These are phyloP conservation scores for Beauveria medogensis DNA, from an alignment of 2,329 filamentous ascomycete species.

Conservation along the genomic window DNA sequence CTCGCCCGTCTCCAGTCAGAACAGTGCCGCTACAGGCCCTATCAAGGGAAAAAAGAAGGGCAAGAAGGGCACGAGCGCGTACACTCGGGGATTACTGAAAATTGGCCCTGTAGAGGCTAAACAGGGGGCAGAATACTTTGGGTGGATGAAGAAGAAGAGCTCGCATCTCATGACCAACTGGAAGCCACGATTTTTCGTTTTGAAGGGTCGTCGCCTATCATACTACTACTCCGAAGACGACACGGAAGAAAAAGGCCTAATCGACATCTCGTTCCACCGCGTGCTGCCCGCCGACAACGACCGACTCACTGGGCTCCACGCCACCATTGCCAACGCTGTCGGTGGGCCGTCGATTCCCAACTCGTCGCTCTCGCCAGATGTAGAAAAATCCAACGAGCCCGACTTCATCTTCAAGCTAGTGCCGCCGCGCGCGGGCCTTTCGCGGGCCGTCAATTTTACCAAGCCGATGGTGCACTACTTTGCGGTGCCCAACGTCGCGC, in stretches of 20 bases:
- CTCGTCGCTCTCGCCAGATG: slow-evolving; percentile 48
- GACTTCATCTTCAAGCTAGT: slow-evolving; percentile 99
- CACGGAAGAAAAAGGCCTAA: slow-evolving; percentile 85
- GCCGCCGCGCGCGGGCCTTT: slow-evolving; percentile 78
- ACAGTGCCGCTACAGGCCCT: slow-evolving; percentile 40
- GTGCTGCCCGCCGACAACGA: slow-evolving; percentile 94
- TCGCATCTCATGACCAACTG: slow-evolving; percentile 94
- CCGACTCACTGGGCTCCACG: slow-evolving; percentile 80
- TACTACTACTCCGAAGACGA: slow-evolving; percentile 97
- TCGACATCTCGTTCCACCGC: slow-evolving; percentile 94
- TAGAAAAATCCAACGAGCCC: slow-evolving; percentile 37
- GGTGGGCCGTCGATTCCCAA: slow-evolving; percentile 31
- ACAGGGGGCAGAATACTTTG: slow-evolving; percentile 79
- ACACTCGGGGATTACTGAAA: slow-evolving; percentile 76
- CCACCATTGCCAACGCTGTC: slow-evolving; percentile 82
- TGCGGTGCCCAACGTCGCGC: slow-evolving; percentile 80
- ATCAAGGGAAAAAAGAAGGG: slow-evolving; percentile 57
- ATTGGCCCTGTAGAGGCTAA: slow-evolving; percentile 78
- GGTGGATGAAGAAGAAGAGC: slow-evolving; percentile 99
- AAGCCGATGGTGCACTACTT: slow-evolving; percentile 98
- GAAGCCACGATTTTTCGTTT: slow-evolving; percentile 93
- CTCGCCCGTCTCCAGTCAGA: slow-evolving; percentile 53
- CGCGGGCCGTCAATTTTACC: slow-evolving; percentile 91
- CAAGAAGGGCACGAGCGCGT: slow-evolving; percentile 94
- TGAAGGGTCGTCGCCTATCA: slow-evolving; percentile 81